These are phyloP conservation scores for Apiospora marii DNA, from an alignment of 2,329 filamentous ascomycete genomes.

Conservation along the genomic window DNA sequence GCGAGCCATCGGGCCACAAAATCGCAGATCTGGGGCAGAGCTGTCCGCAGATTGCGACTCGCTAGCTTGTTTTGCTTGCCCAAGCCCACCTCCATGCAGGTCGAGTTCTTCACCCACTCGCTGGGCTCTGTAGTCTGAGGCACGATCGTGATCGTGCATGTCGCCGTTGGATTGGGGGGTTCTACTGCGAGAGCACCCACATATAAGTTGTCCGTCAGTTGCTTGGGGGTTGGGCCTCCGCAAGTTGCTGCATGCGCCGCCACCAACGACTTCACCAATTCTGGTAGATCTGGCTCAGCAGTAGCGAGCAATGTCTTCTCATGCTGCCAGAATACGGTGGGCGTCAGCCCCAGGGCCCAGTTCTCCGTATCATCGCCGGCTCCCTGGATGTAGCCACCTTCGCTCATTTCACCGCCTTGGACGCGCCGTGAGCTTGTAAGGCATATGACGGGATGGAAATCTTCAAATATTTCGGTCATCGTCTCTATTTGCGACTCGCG, in stretches of 20 bases:
- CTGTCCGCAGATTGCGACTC: constrained; percentile 80
- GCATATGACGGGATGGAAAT: constrained; percentile 78
- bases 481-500: constrained; percentile 64
- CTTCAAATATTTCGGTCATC: constrained; percentile 53
- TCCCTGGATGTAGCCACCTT: constrained; percentile 87
- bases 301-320: constrained; percentile 65
- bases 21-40: constrained; percentile 68
- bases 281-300: constrained; percentile 69
- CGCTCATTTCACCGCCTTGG: constrained; percentile 70
- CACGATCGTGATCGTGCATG: constrained; percentile 53
- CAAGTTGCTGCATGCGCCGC: constrained; percentile 26
- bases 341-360: constrained; percentile 85
- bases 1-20: constrained; percentile 58
- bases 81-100: constrained; percentile 66
- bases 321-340: constrained; percentile 81
- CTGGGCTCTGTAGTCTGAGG: constrained; percentile 54
- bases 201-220: constrained; percentile 45
- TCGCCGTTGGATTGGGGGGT: neutral
- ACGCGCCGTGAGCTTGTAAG: constrained; percentile 84
- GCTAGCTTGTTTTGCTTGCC: constrained; percentile 75
- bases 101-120: constrained; percentile 47
- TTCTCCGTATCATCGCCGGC: constrained; percentile 95
- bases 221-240: constrained; percentile 26
- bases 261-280: constrained; percentile 57
- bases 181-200: constrained; percentile 31